Conservation (phyloP, 1,284 basidiomycete genomes). For the Neolentinus lepideus region DNA sequence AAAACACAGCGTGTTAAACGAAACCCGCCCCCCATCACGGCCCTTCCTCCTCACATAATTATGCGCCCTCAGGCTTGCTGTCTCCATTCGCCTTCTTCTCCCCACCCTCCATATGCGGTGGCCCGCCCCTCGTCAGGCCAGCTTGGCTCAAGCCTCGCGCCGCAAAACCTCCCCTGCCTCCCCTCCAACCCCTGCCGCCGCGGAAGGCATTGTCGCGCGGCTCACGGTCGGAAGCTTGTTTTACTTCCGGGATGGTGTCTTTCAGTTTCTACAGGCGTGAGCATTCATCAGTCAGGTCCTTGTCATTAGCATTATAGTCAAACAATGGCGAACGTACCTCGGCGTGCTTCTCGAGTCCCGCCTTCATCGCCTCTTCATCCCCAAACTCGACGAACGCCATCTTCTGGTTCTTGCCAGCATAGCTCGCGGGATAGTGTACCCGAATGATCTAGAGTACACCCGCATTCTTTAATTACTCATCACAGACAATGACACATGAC, state of each 20-base stretch:
- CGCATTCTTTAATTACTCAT: conserved; percentile 1
- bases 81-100: conserved; percentile 22
- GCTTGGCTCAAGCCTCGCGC: conserved; percentile 61
- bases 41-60: too few species aligned
- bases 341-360: conserved; percentile 62
- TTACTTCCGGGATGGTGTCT: conserved; percentile 55
- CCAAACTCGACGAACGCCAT: conserved; percentile 84
- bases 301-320: too few species aligned
- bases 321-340: conserved; percentile 61
- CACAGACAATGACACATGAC: conserved; percentile 6
- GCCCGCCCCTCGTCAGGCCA: conserved; percentile 45
- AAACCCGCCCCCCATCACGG: too few species aligned
- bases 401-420: conserved; percentile 40
- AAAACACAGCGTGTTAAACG: too few species aligned
- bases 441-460: conserved; percentile 51
- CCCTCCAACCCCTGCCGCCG: conserved; percentile 47
- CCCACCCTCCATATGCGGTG: conserved; percentile 12
- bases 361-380: conserved; percentile 77
- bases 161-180: conserved; percentile 50
- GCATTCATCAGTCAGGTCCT: too few species aligned
- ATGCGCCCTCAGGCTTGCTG: background rate
- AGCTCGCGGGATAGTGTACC: conserved; percentile 55
- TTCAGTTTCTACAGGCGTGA: conserved; percentile 49
- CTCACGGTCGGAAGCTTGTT: conserved; percentile 62
- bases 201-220: conserved; percentile 33